Conservation (phyloP, 139 green algal species). For the Pedinophyceae sp. region DNA sequence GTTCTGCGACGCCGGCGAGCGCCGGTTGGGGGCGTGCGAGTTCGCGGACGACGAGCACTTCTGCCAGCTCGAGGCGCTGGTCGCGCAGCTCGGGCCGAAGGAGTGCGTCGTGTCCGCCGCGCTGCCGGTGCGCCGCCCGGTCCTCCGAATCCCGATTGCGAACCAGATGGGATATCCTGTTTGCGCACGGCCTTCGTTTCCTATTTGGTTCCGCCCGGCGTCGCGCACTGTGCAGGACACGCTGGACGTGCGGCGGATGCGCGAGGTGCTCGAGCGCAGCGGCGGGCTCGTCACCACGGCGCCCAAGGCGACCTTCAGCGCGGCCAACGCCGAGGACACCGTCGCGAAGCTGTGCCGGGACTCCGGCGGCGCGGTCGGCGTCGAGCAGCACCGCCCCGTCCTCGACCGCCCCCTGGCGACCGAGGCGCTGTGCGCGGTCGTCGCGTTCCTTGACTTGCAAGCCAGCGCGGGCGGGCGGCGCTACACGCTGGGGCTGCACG, state of each 20-base stretch:
- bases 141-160: no score
- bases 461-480: no score
- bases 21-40: conserved; percentile 48
- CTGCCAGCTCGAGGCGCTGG: conserved; percentile 52
- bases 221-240: no score
- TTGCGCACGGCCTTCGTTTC: no score
- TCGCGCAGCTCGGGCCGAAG: conserved; percentile 63
- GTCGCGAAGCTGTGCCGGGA: no score
- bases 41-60: conserved; percentile 64
- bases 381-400: conserved; percentile 53
- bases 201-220: no score
- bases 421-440: conserved; percentile 38
- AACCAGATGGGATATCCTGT: no score
- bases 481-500: conserved; percentile 53
- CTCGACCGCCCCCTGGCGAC: conserved; percentile 39
- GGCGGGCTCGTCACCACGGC: conserved; percentile 40
- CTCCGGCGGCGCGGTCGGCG: no score
- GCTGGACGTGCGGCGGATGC: conserved; percentile 7
- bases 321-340: no score
- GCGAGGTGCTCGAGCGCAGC: conserved; percentile 48
- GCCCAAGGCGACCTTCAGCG: conserved; percentile 34
- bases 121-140: background rate
- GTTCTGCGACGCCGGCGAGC: conserved; percentile 39
- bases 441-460: conserved; percentile 46
- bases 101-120: conserved; percentile 48